phyloP scores from a whole-genome alignment of 2,329 filamentous ascomycete species.

The Ustulina deusta region DNA sequence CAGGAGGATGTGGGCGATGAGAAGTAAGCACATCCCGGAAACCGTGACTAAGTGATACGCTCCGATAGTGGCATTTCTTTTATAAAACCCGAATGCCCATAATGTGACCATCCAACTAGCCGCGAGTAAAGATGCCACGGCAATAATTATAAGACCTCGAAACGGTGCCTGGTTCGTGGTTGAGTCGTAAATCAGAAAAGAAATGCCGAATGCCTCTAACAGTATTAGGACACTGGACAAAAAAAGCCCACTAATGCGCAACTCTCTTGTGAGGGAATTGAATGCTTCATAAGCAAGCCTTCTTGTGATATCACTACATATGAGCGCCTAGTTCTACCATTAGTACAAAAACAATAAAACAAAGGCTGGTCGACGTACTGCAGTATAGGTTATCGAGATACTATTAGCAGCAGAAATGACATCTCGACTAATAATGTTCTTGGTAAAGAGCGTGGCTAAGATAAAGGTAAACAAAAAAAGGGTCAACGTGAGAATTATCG shows the following conservation, averaged over 20 bases:
- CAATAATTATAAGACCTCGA: not conserved
- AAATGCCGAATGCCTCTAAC: not conserved
- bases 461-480: not conserved
- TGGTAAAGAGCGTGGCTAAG: not conserved
- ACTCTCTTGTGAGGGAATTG: not conserved
- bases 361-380: not conserved
- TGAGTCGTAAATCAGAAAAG: not conserved
- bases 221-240: not conserved
- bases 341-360: not conserved
- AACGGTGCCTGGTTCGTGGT: not conserved
- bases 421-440: not conserved
- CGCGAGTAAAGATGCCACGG: not conserved
- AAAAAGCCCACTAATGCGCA: not conserved
- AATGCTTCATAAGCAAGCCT: conserved; percentile 5
- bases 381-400: not conserved
- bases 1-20: too few species aligned
- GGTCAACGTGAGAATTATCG: not conserved
- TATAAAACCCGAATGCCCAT: too few species aligned
- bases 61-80: too few species aligned
- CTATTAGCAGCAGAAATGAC: not conserved
- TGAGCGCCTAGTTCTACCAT: not conserved
- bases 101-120: too few species aligned
- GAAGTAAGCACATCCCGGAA: too few species aligned
- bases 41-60: too few species aligned
- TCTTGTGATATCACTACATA: conserved; percentile 8